Evolutionary conservation across 1,139 yeast genomes (phyloP), one percentile per base, ranked within the genome.

Genomic region (Meyerozyma athensensis): DNA sequence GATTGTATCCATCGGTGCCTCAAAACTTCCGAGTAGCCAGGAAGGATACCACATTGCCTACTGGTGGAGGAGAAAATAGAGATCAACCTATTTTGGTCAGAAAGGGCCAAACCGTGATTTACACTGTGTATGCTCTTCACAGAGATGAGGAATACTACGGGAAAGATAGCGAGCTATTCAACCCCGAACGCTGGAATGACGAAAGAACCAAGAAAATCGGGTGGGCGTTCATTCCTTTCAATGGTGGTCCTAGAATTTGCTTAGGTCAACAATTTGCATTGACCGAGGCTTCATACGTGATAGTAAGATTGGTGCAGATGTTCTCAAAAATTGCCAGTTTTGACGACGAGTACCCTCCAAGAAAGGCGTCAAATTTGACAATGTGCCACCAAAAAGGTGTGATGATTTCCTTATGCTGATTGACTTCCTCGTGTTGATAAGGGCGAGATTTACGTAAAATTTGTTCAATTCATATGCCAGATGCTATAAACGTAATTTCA

Each of bases 191-290:
- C 45, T 74, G 79, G 79, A 58, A 56, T 38, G 67, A 62, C n/a
- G 43, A 61, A 61, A 30, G 45, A 47, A 24, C 53, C 59, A 22
- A 56, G 53, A 39, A 65, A 61, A 43, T 51, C 61, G 40, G 73
- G 72, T 76, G 80, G 79, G 72, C 71, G 9, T 75, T 59, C 50
- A 50, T 75, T 19, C 79, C 80, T 4, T 75, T 74, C 59, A 76
- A 76, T 46, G 81, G 81, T 35, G 82, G 82, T 6, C 81, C 81
- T 21, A 60, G 82, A 41, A 75, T 76, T 39, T 77, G 82, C 48
- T 58, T 76, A 36, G 82, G 81, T 16, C 81, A 76, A 54, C 81
- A 74, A 51, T 74, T 72, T 55, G 81, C 80, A 1, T 63, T 76
- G 41, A 74, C 79, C 13, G 82, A 77, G 53, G 75, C 77, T 4